Percentiles rank a stretch among this genome's conserved stretches.
phyloP scores from a whole-genome alignment of 2,329 filamentous ascomycete genomes.

The Chaetomium strumarium region DNA sequence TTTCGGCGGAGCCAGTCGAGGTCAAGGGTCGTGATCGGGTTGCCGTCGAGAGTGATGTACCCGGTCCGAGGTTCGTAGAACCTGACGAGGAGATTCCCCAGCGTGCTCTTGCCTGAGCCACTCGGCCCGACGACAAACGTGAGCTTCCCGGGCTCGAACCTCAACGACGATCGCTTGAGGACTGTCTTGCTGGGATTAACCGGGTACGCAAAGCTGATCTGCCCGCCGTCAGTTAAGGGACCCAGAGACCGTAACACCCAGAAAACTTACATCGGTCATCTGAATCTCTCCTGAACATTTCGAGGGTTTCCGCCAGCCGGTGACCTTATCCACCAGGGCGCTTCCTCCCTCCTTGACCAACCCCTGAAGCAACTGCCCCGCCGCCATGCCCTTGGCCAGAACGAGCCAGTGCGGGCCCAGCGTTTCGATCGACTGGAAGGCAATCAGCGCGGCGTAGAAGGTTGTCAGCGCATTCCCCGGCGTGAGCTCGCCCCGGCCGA shows the following conservation, averaged over 20 bases:
- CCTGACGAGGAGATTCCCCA: conserved; percentile 71
- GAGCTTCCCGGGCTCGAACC: conserved; percentile 64
- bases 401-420: conserved; percentile 72
- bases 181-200: conserved; percentile 56
- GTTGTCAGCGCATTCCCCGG: conserved; percentile 71
- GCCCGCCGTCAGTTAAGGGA: background rate
- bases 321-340: conserved; percentile 18
- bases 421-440: conserved; percentile 67
- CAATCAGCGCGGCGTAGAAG: conserved; percentile 75
- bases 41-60: conserved; percentile 61
- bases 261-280: conserved; percentile 56
- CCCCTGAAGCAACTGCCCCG: conserved; percentile 56
- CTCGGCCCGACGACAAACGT: conserved; percentile 81
- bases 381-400: conserved; percentile 71
- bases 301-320: conserved; percentile 24
- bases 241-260: background rate
- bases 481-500: conserved; percentile 50
- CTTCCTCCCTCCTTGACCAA: conserved; percentile 34
- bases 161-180: conserved; percentile 57
- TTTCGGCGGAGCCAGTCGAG: conserved; percentile 69
- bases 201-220: conserved; percentile 82
- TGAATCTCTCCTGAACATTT: conserved; percentile 62
- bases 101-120: conserved; percentile 87
- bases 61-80: conserved; percentile 67
- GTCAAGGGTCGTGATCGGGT: conserved; percentile 56